Evolutionary conservation across 495 filamentous ascomycete species (phyloP), one percentile per base, ranked within the genome.

Genomic region (Aspergillus affinis): DNA sequence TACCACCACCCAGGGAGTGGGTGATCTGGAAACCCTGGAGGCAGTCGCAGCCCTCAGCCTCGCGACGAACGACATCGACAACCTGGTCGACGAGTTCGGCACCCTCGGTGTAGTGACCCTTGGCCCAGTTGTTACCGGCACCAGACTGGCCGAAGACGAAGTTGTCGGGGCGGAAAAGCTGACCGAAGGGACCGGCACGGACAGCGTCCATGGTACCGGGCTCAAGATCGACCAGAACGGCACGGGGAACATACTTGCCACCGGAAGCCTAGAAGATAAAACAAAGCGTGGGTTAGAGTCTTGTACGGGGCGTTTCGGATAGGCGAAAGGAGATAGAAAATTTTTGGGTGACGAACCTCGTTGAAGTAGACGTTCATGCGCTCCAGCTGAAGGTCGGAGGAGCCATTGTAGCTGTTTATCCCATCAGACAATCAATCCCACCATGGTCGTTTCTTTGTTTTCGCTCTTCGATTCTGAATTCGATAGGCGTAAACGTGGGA

Each of bases 361-460:
- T 97, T 99, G 87, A 99, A 99, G 88, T 99, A 99, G 78, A 99
- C 94, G 82, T 93, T 99, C 93, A 99, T 97, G 72, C 94, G 93
- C 88, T 99, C 94, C 61, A 97, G 84, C 84, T 99, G 94, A 74
- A 99, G 92, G 79, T 98, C 94, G 55, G 93, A 97, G 64, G 91
- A 90, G 69, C 95, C 94, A 78, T 93, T 93, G 86, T 97, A 98
- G 59, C 93, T 98, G 67, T 59, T 26, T 49, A 65, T 58, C 64
- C 66, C 48, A 74, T 75, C 62, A 75, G 71, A 69, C 49, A 46
- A 51, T 65, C 41, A 17, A 27, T 51, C 45, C 41, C 50, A 20
- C 45, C 47, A 50, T 4, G 20, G 17, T 50, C 71, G 61, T 67
- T 53, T 17, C 53, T 29, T 46, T 57, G 19, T 36, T 47, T 20